Conservation (phyloP, 129 eudicot species). For the Cynara cardunculus region DNA sequence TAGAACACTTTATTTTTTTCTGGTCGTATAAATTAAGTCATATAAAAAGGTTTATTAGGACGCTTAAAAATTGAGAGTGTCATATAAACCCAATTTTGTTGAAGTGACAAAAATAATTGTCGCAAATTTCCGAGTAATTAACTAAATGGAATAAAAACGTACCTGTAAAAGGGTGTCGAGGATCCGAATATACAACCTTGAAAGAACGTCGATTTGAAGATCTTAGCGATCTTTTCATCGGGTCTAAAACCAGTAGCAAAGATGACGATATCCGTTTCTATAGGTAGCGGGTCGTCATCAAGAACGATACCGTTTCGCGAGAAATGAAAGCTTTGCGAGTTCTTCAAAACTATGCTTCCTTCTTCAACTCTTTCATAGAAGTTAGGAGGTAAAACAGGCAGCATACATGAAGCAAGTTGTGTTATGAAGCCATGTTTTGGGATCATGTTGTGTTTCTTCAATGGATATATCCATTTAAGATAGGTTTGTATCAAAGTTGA, state of each 20-base stretch:
- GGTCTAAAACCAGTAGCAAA: constrained; percentile 49
- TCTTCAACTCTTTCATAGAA: constrained; percentile 47
- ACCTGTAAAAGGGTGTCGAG: constrained; percentile 58
- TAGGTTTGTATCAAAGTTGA: constrained; percentile 37
- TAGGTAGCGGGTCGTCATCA: constrained; percentile 1
- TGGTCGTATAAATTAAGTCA: too few relatives aligned
- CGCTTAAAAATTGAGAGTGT: too few relatives aligned
- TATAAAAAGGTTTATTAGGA: too few relatives aligned
- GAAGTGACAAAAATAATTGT: too few relatives aligned
- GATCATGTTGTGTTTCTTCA: constrained; percentile 44
- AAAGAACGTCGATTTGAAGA: constrained; percentile 32
- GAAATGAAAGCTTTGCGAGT: constrained; percentile 31
- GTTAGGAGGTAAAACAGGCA: constrained; percentile 31
- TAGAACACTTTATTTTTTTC: too few relatives aligned
- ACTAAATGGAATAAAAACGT: neutral
- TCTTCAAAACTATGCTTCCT: constrained; percentile 51
- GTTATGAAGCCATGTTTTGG: constrained; percentile 41
- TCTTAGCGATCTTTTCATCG: constrained; percentile 29
- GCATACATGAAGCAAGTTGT: constrained; percentile 33
- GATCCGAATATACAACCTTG: constrained; percentile 41
- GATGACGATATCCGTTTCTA: constrained; percentile 41
- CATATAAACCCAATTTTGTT: too few relatives aligned
- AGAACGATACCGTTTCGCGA: constrained; percentile 26
- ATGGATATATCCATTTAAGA: constrained; percentile 37
- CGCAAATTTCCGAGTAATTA: neutral